Evolutionary conservation across 2,329 filamentous ascomycete genomes (phyloP), one percentile per base, ranked within the genome.

Genomic region (Monilinia fructicola): DNA sequence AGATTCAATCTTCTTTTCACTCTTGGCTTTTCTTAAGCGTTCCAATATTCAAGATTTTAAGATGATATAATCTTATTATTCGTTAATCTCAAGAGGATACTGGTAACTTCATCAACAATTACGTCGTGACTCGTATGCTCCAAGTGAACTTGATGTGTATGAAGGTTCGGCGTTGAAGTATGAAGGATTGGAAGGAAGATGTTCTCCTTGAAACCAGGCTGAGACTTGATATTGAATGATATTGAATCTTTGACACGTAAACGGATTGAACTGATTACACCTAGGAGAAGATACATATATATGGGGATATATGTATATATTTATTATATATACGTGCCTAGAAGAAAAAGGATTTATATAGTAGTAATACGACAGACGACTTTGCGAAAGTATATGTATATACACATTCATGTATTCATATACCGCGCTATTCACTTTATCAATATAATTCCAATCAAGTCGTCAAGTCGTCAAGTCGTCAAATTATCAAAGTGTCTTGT

Each of bases 221-320:
- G 56, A 59, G 42, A 59, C 56, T 28, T 48, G 31, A 35, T 35
- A 6, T 6, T 35, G 31, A 35, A 7, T 35, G 42, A 35, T 9
- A 35, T 31, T 35, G 42, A 59, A 48, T 48, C 56, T 46, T 42
- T 59, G 56, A 59, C 40, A 59, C 56, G 56, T 48, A 59, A 14
- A 28, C 48, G 56, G 42, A 35, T 48, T 59, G 21, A 48, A 59
- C 18, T 16, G 18, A 48, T 42, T 35, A 7, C 9, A 35, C 31
- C 31, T 35, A 35, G 31, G 31, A 35, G 9, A 35, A 35, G 31
- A 35, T 5, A 35, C n/a, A 40, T 40, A 40, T 40, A 40, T 40
- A 40, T 40, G 12, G 38, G 2, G 10, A 40, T 16, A 35, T 48
- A 35, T 12, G 0, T 10, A 38, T 48, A 11, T 18, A 50, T 50